Conservation (phyloP, 2,329 filamentous ascomycete species). For the Paecilomyces formosus region DNA sequence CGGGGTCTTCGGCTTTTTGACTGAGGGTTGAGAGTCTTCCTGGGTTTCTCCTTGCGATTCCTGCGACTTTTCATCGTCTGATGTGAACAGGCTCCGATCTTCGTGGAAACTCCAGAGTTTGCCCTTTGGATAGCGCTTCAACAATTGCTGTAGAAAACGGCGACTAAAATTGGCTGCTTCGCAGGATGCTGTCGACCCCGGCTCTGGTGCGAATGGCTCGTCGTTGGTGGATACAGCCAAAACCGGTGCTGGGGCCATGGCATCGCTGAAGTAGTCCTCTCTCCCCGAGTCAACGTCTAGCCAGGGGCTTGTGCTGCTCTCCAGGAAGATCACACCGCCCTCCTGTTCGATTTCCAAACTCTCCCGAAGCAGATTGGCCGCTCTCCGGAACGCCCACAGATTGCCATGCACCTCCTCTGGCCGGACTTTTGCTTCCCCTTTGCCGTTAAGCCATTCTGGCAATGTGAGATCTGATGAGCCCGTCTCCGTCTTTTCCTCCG, state of each 20-base stretch:
- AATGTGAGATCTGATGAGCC: constrained; percentile 19
- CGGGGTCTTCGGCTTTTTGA: constrained; percentile 6
- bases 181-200: constrained; percentile 17
- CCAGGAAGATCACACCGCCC: constrained; percentile 39
- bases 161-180: constrained; percentile 24
- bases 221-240: constrained; percentile 29
- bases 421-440: constrained; percentile 16
- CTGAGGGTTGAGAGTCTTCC: not conserved
- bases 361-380: constrained; percentile 41
- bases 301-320: constrained; percentile 20
- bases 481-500: constrained; percentile 20
- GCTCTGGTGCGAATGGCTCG: constrained; percentile 25
- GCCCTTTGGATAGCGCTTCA: constrained; percentile 40
- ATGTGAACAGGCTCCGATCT: constrained; percentile 36
- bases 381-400: constrained; percentile 39
- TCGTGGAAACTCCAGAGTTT: constrained; percentile 43
- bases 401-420: constrained; percentile 30
- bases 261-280: constrained; percentile 21
- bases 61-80: constrained; percentile 29
- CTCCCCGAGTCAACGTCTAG: constrained; percentile 18
- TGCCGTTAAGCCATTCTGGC: constrained; percentile 25
- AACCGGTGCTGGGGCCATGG: constrained; percentile 20
- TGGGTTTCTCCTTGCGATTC: constrained; percentile 1
- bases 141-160: constrained; percentile 24
- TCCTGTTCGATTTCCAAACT: constrained; percentile 39